A percentile compares a stretch with the other conserved stretches of the same genome.
These are phyloP conservation scores for Boletus bicolor DNA, from an alignment of 768 basidiomycete species.

Conservation along the genomic window DNA sequence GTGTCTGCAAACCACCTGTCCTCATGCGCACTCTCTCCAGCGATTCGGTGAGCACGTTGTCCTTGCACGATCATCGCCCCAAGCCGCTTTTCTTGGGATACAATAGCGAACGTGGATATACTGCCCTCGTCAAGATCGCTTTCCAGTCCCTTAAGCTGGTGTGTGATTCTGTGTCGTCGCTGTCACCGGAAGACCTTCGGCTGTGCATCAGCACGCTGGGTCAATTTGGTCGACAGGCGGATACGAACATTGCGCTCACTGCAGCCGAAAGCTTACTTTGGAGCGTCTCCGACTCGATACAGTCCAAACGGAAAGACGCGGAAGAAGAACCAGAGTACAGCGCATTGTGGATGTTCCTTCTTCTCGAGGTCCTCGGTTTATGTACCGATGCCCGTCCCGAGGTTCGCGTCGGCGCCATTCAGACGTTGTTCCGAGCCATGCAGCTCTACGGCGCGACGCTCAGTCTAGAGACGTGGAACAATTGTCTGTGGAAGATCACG, in stretches of 20 bases:
- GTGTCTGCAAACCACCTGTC: constrained; percentile 67
- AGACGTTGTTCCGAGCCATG: constrained; percentile 90
- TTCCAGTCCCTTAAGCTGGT: constrained; percentile 93
- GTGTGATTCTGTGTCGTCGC: constrained; percentile 84
- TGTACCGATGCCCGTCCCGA: constrained; percentile 83
- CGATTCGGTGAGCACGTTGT: constrained; percentile 43
- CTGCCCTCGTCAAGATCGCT: constrained; percentile 80
- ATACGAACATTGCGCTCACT: constrained; percentile 94
- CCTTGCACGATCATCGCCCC: constrained; percentile 38
- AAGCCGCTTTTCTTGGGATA: constrained; percentile 52
- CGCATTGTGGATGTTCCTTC: constrained; percentile 90
- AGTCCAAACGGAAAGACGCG: constrained; percentile 67
- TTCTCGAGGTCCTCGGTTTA: constrained; percentile 78
- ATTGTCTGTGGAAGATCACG: constrained; percentile 87
- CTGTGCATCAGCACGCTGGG: constrained; percentile 89
- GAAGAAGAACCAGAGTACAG: constrained; percentile 71
- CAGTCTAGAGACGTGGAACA: constrained; percentile 80
- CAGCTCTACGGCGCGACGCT: constrained; percentile 90
- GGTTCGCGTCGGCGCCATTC: constrained; percentile 90
- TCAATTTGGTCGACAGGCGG: constrained; percentile 86
- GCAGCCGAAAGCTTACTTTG: constrained; percentile 91
- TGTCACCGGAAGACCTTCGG: constrained; percentile 78
- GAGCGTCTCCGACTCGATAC: constrained; percentile 95
- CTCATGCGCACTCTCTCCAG: constrained; percentile 35
- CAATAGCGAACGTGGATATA: constrained; percentile 66